Evolutionary conservation across 1,284 basidiomycete species (phyloP).

Genomic region (Calocybe gambosa): DNA sequence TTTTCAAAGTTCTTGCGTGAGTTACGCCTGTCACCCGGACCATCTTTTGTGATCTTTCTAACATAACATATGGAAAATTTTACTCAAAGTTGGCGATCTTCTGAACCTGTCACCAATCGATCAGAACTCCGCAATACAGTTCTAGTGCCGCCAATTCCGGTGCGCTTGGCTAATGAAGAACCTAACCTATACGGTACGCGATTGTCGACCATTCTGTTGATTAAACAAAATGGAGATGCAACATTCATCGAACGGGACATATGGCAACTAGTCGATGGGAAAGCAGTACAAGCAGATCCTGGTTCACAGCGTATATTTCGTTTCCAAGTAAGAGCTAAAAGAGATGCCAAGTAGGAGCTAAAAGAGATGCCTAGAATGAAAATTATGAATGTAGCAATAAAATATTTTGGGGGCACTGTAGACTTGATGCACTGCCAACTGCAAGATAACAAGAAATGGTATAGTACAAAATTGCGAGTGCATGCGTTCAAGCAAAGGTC

Average conservation of each 20-base stretch:
- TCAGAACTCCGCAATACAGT: slow-evolving; percentile 56
- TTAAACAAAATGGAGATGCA: slow-evolving; percentile 53
- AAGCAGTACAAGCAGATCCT: slow-evolving; percentile 32
- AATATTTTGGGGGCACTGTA: neutral
- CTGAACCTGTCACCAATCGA: slow-evolving; percentile 39
- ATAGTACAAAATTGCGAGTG: slow-evolving; percentile 4
- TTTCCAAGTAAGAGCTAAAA: slow-evolving; percentile 34
- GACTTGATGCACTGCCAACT: slow-evolving; percentile 2
- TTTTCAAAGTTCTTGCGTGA: slow-evolving; percentile 64
- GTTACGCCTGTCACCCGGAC: slow-evolving; percentile 25
- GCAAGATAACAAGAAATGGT: slow-evolving; percentile 14
- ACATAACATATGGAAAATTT: slow-evolving; percentile 19
- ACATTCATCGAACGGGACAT: slow-evolving; percentile 68
- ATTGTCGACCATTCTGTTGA: slow-evolving; percentile 64
- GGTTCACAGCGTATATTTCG: slow-evolving; percentile 45
- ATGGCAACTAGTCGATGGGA: slow-evolving; percentile 44
- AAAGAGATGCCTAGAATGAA: slow-evolving; percentile 4
- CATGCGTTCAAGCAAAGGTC: neutral
- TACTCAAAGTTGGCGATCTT: slow-evolving; percentile 40
- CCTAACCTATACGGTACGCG: slow-evolving; percentile 57
- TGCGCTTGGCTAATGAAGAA: slow-evolving; percentile 19
- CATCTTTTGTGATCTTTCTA: slow-evolving; percentile 17
- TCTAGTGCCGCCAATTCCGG: slow-evolving; percentile 45
- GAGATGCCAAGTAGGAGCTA: slow-evolving; percentile 23
- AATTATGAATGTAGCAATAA: slow-evolving; percentile 12